A percentile compares a stretch with the other conserved stretches of the same genome.
These are phyloP conservation scores for Tylopilus vinaceipallidus DNA, from an alignment of 768 basidiomycete genomes.

Conservation along the genomic window DNA sequence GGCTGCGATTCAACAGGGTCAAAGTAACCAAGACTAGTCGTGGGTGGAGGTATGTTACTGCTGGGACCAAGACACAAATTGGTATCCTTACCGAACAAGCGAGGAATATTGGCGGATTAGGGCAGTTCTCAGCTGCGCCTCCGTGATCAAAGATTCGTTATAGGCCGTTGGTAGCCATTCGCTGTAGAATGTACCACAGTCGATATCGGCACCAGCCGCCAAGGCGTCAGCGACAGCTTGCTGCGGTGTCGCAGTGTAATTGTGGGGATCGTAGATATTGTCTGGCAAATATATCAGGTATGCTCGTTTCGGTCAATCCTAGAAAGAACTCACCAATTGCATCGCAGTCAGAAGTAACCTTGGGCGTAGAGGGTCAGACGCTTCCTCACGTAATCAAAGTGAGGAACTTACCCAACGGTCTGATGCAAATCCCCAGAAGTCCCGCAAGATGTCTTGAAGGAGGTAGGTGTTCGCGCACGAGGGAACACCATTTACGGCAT, in stretches of 20 bases:
- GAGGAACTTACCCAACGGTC: conserved; percentile 44
- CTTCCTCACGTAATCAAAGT: background rate
- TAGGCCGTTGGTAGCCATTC: conserved; percentile 46
- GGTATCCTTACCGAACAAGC: conserved; percentile 43
- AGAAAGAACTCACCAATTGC: conserved; percentile 27
- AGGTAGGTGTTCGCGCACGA: conserved; percentile 54
- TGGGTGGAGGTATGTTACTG: background rate
- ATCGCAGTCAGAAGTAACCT: conserved; percentile 51
- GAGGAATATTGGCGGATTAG: conserved; percentile 50
- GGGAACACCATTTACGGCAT: conserved; percentile 58
- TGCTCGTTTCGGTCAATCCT: background rate
- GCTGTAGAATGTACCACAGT: conserved; percentile 51
- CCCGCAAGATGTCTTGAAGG: conserved; percentile 49
- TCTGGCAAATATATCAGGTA: conserved; percentile 1
- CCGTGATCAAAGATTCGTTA: conserved; percentile 45
- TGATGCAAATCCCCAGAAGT: conserved; percentile 49
- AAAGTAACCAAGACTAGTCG: conserved; percentile 52
- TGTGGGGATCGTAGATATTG: conserved; percentile 49
- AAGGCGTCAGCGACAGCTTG: conserved; percentile 50
- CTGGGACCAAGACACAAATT: background rate
- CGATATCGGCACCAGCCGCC: conserved; percentile 53
- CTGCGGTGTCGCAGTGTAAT: conserved; percentile 43
- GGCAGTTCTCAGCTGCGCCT: conserved; percentile 42
- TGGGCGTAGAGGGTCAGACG: background rate
- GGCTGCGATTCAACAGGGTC: conserved; percentile 43